These are phyloP conservation scores for Cajanus cajan DNA, from an alignment of 306 rosid genomes.

Conservation along the genomic window DNA sequence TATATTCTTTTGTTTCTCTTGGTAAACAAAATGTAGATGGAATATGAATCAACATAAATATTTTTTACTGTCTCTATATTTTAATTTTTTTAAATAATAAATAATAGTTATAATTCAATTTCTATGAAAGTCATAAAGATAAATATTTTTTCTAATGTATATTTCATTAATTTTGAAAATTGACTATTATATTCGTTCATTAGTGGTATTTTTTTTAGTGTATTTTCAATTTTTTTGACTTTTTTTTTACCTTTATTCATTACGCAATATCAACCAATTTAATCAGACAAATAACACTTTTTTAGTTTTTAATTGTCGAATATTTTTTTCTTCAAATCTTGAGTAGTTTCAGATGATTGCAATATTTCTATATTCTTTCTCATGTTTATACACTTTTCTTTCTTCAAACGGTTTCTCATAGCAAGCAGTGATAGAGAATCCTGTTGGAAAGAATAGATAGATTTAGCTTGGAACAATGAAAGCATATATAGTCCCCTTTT, in stretches of 20 bases:
- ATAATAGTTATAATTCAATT: not conserved
- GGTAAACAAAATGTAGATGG: not conserved
- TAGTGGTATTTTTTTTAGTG: not conserved
- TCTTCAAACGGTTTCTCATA: conserved; percentile 38
- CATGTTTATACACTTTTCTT: not conserved
- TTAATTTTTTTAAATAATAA: not conserved
- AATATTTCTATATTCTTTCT: not conserved
- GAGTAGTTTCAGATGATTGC: conserved; percentile 8
- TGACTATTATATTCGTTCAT: too few species aligned
- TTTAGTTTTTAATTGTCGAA: not conserved
- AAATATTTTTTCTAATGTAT: not conserved
- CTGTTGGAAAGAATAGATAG: conserved; percentile 29
- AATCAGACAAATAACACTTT: not conserved
- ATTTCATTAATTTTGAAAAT: too few species aligned
- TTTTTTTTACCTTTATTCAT: not conserved
- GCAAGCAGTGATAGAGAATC: conserved; percentile 32
- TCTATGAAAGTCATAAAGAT: not conserved
- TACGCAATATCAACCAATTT: not conserved
- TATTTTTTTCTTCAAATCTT: not conserved
- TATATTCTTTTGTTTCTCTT: not conserved
- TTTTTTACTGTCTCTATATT: not conserved
- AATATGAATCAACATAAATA: not conserved
- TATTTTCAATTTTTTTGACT: not conserved
- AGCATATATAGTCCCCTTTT: conserved; percentile 35
- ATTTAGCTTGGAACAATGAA: conserved; percentile 37